phyloP scores from a whole-genome alignment of 176 grass and related monocot species.

The Musa beccarii region DNA sequence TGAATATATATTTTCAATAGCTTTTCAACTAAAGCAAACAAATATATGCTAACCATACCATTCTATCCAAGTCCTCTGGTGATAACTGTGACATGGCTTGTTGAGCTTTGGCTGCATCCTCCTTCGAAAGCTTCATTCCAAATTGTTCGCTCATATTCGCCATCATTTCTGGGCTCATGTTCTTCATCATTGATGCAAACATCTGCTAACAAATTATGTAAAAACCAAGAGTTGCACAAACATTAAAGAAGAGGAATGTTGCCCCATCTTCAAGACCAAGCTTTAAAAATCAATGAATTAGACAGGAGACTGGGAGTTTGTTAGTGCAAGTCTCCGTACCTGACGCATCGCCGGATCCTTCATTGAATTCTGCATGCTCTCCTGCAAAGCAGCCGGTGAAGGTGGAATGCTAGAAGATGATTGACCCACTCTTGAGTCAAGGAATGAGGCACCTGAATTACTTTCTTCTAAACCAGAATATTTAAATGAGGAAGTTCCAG shows the following conservation, averaged over 20 bases:
- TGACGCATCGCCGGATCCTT: constrained; percentile 90
- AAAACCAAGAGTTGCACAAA: constrained; percentile 1
- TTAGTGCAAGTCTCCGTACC: constrained; percentile 25
- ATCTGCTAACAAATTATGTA: constrained; percentile 44
- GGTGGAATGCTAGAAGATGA: constrained; percentile 34
- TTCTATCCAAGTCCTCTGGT: constrained; percentile 83
- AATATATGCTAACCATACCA: constrained; percentile 39
- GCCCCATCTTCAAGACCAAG: neutral
- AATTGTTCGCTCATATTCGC: constrained; percentile 85
- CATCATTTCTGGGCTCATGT: constrained; percentile 96
- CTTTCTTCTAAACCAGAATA: constrained; percentile 5
- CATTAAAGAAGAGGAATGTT: neutral
- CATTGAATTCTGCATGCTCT: constrained; percentile 70
- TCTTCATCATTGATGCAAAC: constrained; percentile 91
- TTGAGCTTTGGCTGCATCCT: constrained; percentile 84
- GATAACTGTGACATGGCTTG: constrained; percentile 79
- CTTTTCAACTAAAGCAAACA: neutral
- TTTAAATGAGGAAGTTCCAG: neutral
- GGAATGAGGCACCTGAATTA: constrained; percentile 24
- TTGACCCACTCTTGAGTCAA: constrained; percentile 33
- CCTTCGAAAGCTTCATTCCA: constrained; percentile 88
- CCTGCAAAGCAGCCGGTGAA: constrained; percentile 57
- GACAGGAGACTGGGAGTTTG: neutral
- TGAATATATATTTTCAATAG: too few relatives aligned
- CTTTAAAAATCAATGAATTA: neutral